Percentiles rank a stretch among this genome's conserved stretches.
phyloP scores from a whole-genome alignment of 176 grass and related monocot species.

The Avena insularis region DNA sequence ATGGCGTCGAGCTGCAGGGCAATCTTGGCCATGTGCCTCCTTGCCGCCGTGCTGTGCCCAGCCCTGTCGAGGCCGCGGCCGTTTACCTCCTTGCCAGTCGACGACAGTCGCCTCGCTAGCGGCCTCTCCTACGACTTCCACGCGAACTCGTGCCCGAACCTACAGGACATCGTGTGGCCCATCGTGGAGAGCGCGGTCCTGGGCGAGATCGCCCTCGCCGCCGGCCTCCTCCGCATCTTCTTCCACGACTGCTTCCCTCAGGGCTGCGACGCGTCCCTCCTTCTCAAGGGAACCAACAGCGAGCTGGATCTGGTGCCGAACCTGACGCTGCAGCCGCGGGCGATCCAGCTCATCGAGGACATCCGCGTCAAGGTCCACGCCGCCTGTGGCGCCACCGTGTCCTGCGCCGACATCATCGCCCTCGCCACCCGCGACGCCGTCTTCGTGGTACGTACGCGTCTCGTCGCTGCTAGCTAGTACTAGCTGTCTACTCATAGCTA shows the following conservation, averaged over 20 bases:
- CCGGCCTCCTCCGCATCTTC: conserved; percentile 55
- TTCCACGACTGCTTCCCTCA: conserved; percentile 62
- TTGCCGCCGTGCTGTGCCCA: conserved; percentile 15
- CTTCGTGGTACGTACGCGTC: neutral
- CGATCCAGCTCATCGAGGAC: conserved; percentile 44
- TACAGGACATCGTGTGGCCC: conserved; percentile 24
- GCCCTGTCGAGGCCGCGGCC: neutral
- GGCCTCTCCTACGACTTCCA: conserved; percentile 28
- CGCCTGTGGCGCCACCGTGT: conserved; percentile 44
- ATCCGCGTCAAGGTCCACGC: conserved; percentile 40
- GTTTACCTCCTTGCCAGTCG: neutral
- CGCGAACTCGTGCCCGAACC: conserved; percentile 22
- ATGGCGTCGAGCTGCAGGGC: conserved; percentile 12
- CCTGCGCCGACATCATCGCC: conserved; percentile 51
- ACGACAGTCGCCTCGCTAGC: conserved; percentile 16
- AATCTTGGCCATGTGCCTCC: neutral
- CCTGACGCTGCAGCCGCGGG: conserved; percentile 17
- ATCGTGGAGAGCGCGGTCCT: conserved; percentile 24
- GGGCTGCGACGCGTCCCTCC: conserved; percentile 56
- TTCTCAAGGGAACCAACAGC: conserved; percentile 17
- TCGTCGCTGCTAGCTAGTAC: neutral
- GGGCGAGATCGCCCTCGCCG: conserved; percentile 30
- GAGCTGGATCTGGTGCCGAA: conserved; percentile 31
- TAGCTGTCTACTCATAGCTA: neutral
- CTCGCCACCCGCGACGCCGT: conserved; percentile 41